Conservation (phyloP, 1,284 basidiomycete genomes). For the Ustilago crameri region DNA sequence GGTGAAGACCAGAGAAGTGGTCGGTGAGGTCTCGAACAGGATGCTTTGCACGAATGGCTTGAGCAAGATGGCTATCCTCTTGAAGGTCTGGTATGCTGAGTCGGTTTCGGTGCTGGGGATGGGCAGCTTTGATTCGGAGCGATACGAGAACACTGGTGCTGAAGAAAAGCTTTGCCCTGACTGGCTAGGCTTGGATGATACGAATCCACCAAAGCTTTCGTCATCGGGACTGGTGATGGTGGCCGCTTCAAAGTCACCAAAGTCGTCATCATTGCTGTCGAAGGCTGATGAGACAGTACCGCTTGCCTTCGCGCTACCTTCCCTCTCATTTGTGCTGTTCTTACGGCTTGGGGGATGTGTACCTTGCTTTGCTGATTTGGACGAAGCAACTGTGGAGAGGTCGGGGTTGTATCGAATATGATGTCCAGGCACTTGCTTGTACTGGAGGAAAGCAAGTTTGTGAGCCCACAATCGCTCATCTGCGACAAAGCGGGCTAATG, state of each 20-base stretch:
- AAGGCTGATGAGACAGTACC: constrained; percentile 8
- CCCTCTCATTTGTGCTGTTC: constrained; percentile 8
- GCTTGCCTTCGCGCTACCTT: background rate
- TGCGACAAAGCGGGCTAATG: constrained; percentile 52
- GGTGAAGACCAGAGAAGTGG: constrained; percentile 39
- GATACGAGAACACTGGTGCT: constrained; percentile 48
- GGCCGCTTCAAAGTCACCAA: constrained; percentile 71
- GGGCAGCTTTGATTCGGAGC: constrained; percentile 32
- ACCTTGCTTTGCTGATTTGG: constrained; percentile 3
- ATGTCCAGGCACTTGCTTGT: constrained; percentile 42
- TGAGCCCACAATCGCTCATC: constrained; percentile 54
- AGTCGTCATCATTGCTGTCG: constrained; percentile 77
- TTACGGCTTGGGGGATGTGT: background rate
- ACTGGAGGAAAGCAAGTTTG: constrained; percentile 39
- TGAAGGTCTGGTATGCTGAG: constrained; percentile 50
- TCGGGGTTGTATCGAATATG: constrained; percentile 34
- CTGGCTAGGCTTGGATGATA: constrained; percentile 48
- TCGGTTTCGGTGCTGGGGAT: constrained; percentile 31
- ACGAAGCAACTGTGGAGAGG: constrained; percentile 27
- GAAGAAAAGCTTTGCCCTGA: constrained; percentile 31
- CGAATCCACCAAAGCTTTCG: constrained; percentile 74
- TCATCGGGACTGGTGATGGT: constrained; percentile 34
- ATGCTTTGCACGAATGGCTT: constrained; percentile 47
- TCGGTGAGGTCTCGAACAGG: constrained; percentile 36
- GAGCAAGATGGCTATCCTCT: constrained; percentile 39